Base-by-base conservation (phyloP, 2,329 filamentous ascomycete genomes). In the Aureobasidium subglaciale region DNA sequence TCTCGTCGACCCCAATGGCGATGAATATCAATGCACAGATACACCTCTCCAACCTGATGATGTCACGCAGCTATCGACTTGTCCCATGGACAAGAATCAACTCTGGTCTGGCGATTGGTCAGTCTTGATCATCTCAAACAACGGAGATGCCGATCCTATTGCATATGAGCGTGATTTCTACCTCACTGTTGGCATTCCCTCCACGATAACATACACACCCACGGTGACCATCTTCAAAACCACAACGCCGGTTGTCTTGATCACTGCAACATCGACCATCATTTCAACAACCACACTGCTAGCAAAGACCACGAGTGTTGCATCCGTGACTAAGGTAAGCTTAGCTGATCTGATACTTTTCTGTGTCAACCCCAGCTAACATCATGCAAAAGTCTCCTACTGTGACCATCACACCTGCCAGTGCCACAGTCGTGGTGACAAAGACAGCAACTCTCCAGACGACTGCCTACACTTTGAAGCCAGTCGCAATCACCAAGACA, bases 81-180 rank as follows among this genome's bases (percentile, higher is more conserved):
- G 74, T 56, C 71, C 72, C 2, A 66, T 74, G 25, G 57, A 63
- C 18, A 76, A 76, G 61, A 67, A 66, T 43, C 64, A 75, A 52
- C 71, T 77, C 64, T 64, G 60, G n/a, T 68, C 69, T 40, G 74
- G 74, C 6, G 68, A 71, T 30, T 76, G 72, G 70, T 70, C 72
- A 4, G 64, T 77, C 9, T 59, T 76, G 13, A 63, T 73, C 55
- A 65, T 77, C 5, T 61, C 73, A 30, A 75, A 75, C 32, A 73
- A 76, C 59, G 73, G 67, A 34, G 64, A 70, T 38, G 72, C 69
- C 16, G 66, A 70, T 20, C 73, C 74, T 1, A 74, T 76, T 48
- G 73, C 70, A 16, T 75, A 71, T 66, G 64, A 76, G 60, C 67
- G 74, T 63, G 71, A 74, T 64, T 69, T 65, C 61, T 67, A 38